A percentile compares a stretch with the other conserved stretches of the same genome.
These are phyloP conservation scores for Chlorella vulgaris DNA, from an alignment of 139 green algal species.

Conservation along the genomic window DNA sequence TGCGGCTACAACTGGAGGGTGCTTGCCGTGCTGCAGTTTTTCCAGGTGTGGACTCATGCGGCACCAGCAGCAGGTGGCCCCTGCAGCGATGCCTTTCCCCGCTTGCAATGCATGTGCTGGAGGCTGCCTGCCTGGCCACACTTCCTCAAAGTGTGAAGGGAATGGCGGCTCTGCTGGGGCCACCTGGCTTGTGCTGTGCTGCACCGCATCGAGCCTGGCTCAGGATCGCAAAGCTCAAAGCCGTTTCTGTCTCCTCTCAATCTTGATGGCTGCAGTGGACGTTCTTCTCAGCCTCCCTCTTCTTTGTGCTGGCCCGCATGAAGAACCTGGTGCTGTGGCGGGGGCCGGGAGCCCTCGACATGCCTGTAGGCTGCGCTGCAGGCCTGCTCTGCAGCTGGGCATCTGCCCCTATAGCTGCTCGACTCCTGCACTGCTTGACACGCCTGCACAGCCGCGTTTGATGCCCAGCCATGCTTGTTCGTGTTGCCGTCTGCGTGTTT, in stretches of 20 bases:
- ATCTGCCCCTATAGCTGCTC: background rate
- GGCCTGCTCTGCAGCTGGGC: background rate
- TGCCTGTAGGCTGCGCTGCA: background rate
- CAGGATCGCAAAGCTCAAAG: too few relatives aligned
- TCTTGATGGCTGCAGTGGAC: background rate
- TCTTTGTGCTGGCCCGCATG: conserved; percentile 20
- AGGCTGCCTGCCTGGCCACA: background rate
- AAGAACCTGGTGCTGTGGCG: conserved; percentile 19
- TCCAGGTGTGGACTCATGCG: background rate
- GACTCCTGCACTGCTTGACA: background rate
- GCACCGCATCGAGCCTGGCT: too few relatives aligned
- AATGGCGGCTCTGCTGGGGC: too few relatives aligned
- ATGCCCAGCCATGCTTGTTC: too few relatives aligned
- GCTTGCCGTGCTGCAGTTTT: background rate
- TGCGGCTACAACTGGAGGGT: background rate
- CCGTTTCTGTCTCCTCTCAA: too few relatives aligned
- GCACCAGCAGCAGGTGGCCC: background rate
- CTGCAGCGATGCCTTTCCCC: background rate
- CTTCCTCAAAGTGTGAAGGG: too few relatives aligned
- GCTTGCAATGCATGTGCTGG: background rate
- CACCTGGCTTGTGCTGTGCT: too few relatives aligned
- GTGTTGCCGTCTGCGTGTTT: too few relatives aligned
- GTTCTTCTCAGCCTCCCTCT: background rate
- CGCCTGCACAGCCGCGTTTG: background rate
- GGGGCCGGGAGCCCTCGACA: background rate